Percentiles rank a stretch among this genome's conserved stretches.
Conservation (phyloP, 1,284 basidiomycete genomes). For the Fomitopsis schrenkii region DNA sequence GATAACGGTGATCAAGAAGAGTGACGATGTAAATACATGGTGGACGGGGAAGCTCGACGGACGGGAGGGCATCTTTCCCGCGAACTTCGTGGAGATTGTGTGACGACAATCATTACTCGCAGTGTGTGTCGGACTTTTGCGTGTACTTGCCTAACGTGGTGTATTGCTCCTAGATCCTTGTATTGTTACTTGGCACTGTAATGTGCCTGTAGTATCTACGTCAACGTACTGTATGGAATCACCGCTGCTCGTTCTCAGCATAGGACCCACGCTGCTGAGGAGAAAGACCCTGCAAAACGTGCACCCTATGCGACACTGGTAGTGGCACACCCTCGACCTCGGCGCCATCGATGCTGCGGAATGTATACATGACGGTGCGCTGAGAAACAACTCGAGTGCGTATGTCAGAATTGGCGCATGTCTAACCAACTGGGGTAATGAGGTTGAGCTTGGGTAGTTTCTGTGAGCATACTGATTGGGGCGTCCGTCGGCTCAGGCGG, state of each 20-base stretch:
- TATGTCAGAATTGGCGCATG: not conserved
- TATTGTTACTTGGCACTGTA: not conserved
- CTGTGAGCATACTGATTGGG: not conserved
- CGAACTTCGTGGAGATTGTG: conserved; percentile 50
- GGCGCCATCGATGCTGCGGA: too few relatives aligned
- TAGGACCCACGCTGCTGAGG: not conserved
- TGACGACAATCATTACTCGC: conserved; percentile 10
- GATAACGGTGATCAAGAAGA: conserved; percentile 72
- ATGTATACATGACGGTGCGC: too few relatives aligned
- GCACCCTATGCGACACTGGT: too few relatives aligned
- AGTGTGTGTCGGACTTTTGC: not conserved
- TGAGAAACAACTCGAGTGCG: not conserved
- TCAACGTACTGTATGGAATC: not conserved
- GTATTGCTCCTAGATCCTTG: conserved; percentile 1
- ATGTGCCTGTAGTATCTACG: not conserved
- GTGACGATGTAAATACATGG: conserved; percentile 79
- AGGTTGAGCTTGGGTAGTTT: not conserved
- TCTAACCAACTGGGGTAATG: not conserved
- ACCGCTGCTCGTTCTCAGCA: not conserved
- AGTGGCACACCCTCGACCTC: too few relatives aligned
- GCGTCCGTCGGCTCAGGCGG: not conserved
- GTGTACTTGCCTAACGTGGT: not conserved
- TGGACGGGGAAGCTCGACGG: conserved; percentile 57
- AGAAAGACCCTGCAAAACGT: not conserved
- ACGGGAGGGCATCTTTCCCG: conserved; percentile 48